Base-by-base conservation (phyloP, 2,329 filamentous ascomycete species). In the Cyanodermella asteris region DNA sequence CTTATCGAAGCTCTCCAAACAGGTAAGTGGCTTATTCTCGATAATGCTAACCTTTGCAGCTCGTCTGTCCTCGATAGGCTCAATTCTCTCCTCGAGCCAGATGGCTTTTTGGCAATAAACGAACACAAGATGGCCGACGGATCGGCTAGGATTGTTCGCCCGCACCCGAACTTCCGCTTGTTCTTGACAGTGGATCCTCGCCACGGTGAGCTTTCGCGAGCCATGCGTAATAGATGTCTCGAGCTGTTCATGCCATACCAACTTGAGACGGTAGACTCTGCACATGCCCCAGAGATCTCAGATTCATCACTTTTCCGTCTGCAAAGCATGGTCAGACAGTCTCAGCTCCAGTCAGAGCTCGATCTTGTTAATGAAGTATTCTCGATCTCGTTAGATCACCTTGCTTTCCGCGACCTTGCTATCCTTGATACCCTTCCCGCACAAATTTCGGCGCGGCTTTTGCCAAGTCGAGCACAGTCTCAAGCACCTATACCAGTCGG, bases 41-140 rank as follows among this genome's bases (percentile, higher is more conserved):
- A 97, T 48, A 93, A 97, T 47, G 87, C 90, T 31, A 97, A 97
- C 41, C 62, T 97, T 29, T 97, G 90, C 52, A 93, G 75, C 40
- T 74, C 84, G 13, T 91, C 84, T 5, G 87, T 97, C 1, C 61
- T 97, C 7, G 87, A 97, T 48, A 66, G 90, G 32, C 55, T 97
- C 25, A 97, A 97, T 45, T 94, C 87, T 1, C 55, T 97, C 6
- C 71, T 94, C 6, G 87, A 97, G 44, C 82, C 81, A 0, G 72
- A 82, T 39, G 87, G 87, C 1, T 71, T 69, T 33, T 55, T 97
- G 13, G 80, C 77, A 38, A 74, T 97, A 44, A 94, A 93, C 39
- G 87, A 97, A 45, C 82, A 94, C 44, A 80, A 77, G 28, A 76
- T 70, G 8, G 64, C 69, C 7, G 70, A 84, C 40, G 84, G 84